Evolutionary conservation across 768 basidiomycete genomes (phyloP), one percentile per base, ranked within the genome.

Genomic region (Asterophora lycoperdoides): DNA sequence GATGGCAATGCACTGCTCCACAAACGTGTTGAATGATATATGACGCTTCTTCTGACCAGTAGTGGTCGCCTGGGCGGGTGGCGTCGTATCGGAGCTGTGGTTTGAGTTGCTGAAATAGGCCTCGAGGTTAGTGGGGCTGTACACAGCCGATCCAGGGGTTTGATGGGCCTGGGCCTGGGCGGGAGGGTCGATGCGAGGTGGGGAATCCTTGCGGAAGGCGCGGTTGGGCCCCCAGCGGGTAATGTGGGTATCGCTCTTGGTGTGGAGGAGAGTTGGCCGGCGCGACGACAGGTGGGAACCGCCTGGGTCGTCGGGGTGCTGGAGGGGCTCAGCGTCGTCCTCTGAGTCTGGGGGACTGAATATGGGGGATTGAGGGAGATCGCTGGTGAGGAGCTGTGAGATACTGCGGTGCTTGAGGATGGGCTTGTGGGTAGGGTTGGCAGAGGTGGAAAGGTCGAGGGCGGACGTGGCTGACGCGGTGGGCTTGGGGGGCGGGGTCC

Each of bases 11-110:
- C 83, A 93, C 64, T 97, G 95, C 65, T 96, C 89, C 33, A 99
- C 95, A 63, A 94, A 96, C 0, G 94, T 95, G 67, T 97, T 98
- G 78, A 98, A 98, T 58, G 79, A 86, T 71, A 98, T 97, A 64
- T 96, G 95, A 55, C 85, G 85, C 72, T 85, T 89, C 74, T 83
- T 84, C 50, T 61, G 55, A 20, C 51, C 42, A 32, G 44, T 41
- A 5, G 32, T 46, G 15, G 20, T 17, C 42, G 20, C 33, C 37
- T 4, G 18, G 17, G 0, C 35, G 37, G 23, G 45, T 7, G 20
- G 52, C 14, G 2, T 43, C 36, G 26, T 41, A 44, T 56, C 53
- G 23, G 55, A 59, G 23, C 55, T 56, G 6, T 44, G 47, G 15
- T 48, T 56, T 14, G 48, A 47, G 37, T 44, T 49, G 26, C 36